phyloP scores from a whole-genome alignment of 108 stramenopile species.

The Bacterosira constricta region DNA sequence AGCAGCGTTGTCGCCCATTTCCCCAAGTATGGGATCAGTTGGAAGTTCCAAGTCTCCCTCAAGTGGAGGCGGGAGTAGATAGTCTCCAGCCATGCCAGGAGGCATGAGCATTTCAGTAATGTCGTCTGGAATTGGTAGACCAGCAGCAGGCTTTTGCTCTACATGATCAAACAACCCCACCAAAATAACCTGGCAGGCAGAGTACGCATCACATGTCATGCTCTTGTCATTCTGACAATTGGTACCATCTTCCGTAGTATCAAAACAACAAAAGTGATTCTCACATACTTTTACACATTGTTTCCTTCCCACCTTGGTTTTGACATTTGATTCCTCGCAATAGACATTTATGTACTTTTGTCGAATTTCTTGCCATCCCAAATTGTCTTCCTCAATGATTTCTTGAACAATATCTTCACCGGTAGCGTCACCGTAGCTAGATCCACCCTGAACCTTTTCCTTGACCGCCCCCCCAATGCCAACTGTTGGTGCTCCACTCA shows the following conservation, averaged over 20 bases:
- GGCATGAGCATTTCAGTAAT: neutral
- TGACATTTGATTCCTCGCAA: slow-evolving; percentile 9
- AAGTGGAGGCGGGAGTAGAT: neutral
- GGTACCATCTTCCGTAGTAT: neutral
- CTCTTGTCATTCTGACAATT: neutral
- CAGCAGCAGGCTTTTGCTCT: neutral
- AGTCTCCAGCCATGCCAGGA: neutral
- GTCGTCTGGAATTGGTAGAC: neutral
- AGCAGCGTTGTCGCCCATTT: neutral
- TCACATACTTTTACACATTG: slow-evolving; percentile 15
- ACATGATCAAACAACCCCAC: neutral
- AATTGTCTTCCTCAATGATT: neutral
- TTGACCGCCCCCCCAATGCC: neutral
- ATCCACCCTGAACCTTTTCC: neutral
- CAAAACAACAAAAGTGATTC: slow-evolving; percentile 35
- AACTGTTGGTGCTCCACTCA: neutral
- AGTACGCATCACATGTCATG: slow-evolving; percentile 2
- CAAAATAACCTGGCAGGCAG: neutral
- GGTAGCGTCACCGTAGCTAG: neutral
- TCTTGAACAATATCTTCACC: neutral
- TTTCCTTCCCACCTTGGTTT: neutral
- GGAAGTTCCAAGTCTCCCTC: neutral
- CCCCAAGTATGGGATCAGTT: no score
- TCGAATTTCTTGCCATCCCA: slow-evolving; percentile 18
- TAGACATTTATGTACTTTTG: slow-evolving; percentile 6